Evolutionary conservation across 2,329 filamentous ascomycete genomes (phyloP).

Genomic region (Dactylella cylindrospora): DNA sequence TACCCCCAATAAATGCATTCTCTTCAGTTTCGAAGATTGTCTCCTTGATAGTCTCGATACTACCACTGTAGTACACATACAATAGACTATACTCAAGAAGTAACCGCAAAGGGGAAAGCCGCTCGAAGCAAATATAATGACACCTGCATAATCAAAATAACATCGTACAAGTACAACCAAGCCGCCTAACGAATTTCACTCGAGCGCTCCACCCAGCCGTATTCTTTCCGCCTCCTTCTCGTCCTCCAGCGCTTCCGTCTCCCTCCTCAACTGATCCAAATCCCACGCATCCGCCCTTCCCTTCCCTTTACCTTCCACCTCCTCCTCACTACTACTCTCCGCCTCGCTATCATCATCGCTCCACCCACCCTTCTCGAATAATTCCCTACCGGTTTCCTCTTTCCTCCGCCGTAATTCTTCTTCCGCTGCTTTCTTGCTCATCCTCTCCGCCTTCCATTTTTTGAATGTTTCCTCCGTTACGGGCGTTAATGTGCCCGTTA

Average conservation of each 20-base stretch:
- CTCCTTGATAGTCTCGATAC: no score
- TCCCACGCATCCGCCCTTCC: slow-evolving; percentile 64
- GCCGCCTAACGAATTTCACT: slow-evolving; percentile 2
- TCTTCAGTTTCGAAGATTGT: no score
- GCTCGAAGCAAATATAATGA: no score
- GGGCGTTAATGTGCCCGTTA: slow-evolving; percentile 86
- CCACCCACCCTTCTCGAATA: slow-evolving; percentile 98
- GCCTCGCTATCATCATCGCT: slow-evolving; percentile 65
- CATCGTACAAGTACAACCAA: slow-evolving; percentile 36
- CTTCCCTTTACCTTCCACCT: slow-evolving; percentile 51
- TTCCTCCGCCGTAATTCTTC: slow-evolving; percentile 86
- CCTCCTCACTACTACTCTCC: slow-evolving; percentile 57
- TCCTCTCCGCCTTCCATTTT: slow-evolving; percentile 92
- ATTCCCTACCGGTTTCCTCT: slow-evolving; percentile 88
- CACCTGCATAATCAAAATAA: no score
- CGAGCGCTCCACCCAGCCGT: slow-evolving; percentile 24
- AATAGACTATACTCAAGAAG: no score
- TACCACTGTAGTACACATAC: no score
- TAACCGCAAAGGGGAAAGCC: no score
- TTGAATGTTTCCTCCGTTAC: slow-evolving; percentile 91
- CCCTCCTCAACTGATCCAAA: slow-evolving; percentile 74
- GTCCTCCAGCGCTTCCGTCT: slow-evolving; percentile 75
- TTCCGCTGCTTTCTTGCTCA: slow-evolving; percentile 95
- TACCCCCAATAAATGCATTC: slow-evolving; percentile 20
- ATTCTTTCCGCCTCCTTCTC: slow-evolving; percentile 62